Evolutionary conservation across 2,329 filamentous ascomycete species (phyloP).

Genomic region (Celoporthe dispersa): DNA sequence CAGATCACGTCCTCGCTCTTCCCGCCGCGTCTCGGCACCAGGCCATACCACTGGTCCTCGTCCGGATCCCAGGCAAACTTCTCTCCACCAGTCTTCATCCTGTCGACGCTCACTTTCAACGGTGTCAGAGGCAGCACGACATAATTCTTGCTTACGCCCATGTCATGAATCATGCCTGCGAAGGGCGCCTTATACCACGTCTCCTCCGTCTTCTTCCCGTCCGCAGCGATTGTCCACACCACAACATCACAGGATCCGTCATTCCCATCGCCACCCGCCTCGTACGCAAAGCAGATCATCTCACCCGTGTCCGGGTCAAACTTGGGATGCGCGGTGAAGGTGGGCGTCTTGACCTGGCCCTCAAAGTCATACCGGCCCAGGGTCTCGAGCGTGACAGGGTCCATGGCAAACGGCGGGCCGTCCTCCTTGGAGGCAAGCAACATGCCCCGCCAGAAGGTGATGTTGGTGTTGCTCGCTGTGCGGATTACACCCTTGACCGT

Average conservation of each 20-base stretch:
- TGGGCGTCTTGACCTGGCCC: slow-evolving; percentile 51
- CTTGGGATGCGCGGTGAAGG: slow-evolving; percentile 58
- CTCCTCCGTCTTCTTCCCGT: slow-evolving; percentile 51
- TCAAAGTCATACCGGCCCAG: slow-evolving; percentile 56
- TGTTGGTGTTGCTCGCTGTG: slow-evolving; percentile 63
- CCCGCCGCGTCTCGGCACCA: slow-evolving; percentile 54
- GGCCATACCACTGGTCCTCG: slow-evolving; percentile 59
- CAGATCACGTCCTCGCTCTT: slow-evolving; percentile 58
- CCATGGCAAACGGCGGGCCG: slow-evolving; percentile 55
- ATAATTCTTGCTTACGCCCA: slow-evolving; percentile 52
- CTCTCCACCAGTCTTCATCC: slow-evolving; percentile 50
- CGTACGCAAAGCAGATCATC: slow-evolving; percentile 57
- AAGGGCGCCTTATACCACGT: slow-evolving; percentile 54
- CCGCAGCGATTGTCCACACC: slow-evolving; percentile 49
- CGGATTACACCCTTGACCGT: slow-evolving; percentile 58
- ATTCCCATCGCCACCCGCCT: slow-evolving; percentile 48
- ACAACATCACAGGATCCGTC: slow-evolving; percentile 50
- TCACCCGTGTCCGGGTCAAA: slow-evolving; percentile 56
- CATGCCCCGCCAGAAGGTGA: slow-evolving; percentile 61
- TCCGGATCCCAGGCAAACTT: slow-evolving; percentile 58
- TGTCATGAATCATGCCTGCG: slow-evolving; percentile 58
- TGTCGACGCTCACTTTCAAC: slow-evolving; percentile 49
- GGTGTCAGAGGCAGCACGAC: slow-evolving; percentile 53
- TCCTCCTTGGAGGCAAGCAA: slow-evolving; percentile 61
- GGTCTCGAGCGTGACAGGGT: slow-evolving; percentile 54